Percentiles rank a stretch among this genome's conserved stretches.
Evolutionary conservation across 495 filamentous ascomycete species (phyloP).

Genomic region (Geopyxis carbonaria): DNA sequence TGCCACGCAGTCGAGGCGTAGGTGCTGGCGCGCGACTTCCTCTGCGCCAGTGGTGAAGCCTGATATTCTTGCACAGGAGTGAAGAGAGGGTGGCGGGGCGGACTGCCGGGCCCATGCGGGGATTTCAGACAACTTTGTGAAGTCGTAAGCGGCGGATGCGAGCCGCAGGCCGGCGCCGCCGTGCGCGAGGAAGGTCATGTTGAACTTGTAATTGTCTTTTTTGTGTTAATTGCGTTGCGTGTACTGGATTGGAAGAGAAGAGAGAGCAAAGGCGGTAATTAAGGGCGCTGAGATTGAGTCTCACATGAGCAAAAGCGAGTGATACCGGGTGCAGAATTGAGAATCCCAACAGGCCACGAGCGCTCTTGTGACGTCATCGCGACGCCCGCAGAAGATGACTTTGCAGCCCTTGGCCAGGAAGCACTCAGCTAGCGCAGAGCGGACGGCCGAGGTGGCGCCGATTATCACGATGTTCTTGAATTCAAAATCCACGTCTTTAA

Average conservation of each 20-base stretch:
- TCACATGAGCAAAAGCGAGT: too few species aligned
- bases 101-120: constrained; percentile 38
- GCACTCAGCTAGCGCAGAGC: constrained; percentile 44
- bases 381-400: constrained; percentile 46
- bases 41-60: background rate
- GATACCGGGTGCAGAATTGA: too few species aligned
- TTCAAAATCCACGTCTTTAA: too few species aligned
- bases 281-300: too few species aligned
- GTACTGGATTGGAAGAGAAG: too few species aligned
- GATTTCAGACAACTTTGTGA: constrained; percentile 43
- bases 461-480: constrained; percentile 56
- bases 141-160: constrained; percentile 40
- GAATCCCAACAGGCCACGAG: constrained; percentile 41
- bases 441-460: constrained; percentile 58
- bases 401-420: constrained; percentile 42
- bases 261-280: too few species aligned
- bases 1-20: constrained; percentile 41
- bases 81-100: constrained; percentile 4
- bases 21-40: constrained; percentile 39
- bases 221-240: too few species aligned
- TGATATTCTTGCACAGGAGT: too few species aligned
- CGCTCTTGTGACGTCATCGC: too few species aligned
- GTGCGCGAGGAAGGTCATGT: too few species aligned
- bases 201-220: too few species aligned
- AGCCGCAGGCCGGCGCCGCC: constrained; percentile 34